Evolutionary conservation across 1,139 yeast species (phyloP).

Genomic region (Geotrichum carabidarum): DNA sequence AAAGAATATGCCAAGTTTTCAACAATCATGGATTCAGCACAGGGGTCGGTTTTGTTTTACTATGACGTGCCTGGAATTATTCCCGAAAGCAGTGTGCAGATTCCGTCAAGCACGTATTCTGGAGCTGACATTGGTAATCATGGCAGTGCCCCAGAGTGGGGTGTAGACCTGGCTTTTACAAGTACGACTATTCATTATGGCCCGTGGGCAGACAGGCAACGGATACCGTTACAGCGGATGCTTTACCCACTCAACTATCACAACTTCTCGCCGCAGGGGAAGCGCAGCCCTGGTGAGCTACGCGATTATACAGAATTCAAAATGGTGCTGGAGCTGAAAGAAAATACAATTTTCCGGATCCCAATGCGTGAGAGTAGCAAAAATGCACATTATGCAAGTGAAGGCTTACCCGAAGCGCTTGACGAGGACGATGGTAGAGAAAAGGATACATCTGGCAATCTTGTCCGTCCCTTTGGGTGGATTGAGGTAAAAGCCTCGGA

Average conservation of each 20-base stretch:
- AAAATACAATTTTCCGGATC: constrained; percentile 64
- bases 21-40: constrained; percentile 61
- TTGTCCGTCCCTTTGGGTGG: constrained; percentile 81
- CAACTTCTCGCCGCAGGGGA: constrained; percentile 48
- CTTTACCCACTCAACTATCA: constrained; percentile 65
- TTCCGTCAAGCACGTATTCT: constrained; percentile 31
- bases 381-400: constrained; percentile 41
- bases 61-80: constrained; percentile 69
- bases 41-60: constrained; percentile 52
- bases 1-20: constrained; percentile 79
- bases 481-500: constrained; percentile 61
- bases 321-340: constrained; percentile 48
- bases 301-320: constrained; percentile 57
- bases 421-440: constrained; percentile 4
- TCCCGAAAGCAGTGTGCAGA: constrained; percentile 32
- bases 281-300: constrained; percentile 45
- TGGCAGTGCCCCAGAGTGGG: constrained; percentile 56
- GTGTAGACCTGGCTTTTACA: constrained; percentile 54
- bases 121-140: constrained; percentile 51
- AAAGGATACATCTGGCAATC: constrained; percentile 24
- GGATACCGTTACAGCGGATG: constrained; percentile 58
- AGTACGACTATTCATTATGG: constrained; percentile 77
- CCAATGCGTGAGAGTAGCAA: constrained; percentile 85
- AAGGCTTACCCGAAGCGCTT: constrained; percentile 30
- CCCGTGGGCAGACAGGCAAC: constrained; percentile 91